These are phyloP conservation scores for Solanum bukasovii DNA, from an alignment of 257 asterid genomes.

Conservation along the genomic window DNA sequence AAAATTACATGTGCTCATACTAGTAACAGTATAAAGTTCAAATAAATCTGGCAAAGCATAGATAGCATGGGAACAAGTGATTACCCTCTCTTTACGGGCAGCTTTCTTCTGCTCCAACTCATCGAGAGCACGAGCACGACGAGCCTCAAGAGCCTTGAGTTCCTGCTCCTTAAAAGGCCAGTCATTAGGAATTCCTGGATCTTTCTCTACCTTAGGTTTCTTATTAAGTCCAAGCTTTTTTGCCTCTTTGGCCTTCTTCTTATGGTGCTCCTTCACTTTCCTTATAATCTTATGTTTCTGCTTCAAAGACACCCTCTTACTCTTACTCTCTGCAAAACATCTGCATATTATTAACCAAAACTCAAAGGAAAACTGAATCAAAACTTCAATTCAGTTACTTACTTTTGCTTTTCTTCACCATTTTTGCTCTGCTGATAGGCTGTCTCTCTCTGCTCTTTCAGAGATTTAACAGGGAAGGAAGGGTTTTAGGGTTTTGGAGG, in stretches of 20 bases:
- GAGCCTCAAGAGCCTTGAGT: slow-evolving; percentile 75
- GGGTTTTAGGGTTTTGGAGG: neutral
- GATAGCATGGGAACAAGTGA: neutral
- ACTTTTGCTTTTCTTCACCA: slow-evolving; percentile 90
- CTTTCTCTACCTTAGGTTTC: slow-evolving; percentile 71
- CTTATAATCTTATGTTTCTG: slow-evolving; percentile 68
- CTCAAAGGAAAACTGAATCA: neutral
- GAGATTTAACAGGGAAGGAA: neutral
- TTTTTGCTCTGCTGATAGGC: slow-evolving; percentile 1
- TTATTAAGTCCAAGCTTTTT: slow-evolving; percentile 45
- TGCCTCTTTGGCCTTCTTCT: slow-evolving; percentile 83
- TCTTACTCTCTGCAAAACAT: slow-evolving; percentile 61
- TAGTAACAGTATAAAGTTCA: neutral
- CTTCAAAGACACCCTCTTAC: slow-evolving; percentile 79
- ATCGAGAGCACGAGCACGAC: slow-evolving; percentile 61
- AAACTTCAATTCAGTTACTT: neutral
- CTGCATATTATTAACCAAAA: neutral
- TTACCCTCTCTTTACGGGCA: slow-evolving; percentile 90
- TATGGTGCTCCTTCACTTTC: slow-evolving; percentile 89
- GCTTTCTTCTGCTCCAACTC: slow-evolving; percentile 83
- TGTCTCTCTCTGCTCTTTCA: neutral
- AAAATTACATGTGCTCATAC: neutral
- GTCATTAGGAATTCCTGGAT: slow-evolving; percentile 88
- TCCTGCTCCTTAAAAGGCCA: slow-evolving; percentile 97
- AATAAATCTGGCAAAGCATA: neutral